These are phyloP conservation scores for Cyclostephanos tholiformis DNA, from an alignment of 108 stramenopile species.

Conservation along the genomic window DNA sequence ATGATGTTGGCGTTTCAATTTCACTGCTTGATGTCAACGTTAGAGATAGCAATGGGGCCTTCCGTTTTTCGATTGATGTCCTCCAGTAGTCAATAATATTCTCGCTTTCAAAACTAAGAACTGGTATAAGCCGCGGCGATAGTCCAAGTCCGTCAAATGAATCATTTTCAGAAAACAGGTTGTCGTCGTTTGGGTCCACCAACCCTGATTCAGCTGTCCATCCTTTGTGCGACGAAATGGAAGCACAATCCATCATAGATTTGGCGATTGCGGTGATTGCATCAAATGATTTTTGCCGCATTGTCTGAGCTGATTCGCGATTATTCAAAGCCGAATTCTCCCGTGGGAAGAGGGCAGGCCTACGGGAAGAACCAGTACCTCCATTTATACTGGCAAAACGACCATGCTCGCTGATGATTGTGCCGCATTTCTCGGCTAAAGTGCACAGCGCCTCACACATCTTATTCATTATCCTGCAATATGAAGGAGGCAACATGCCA, in stretches of 20 bases:
- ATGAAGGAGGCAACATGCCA: conserved; percentile 50
- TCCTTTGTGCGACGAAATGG: conserved; percentile 10
- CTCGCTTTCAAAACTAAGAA: conserved; percentile 26
- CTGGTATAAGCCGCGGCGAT: conserved; percentile 35
- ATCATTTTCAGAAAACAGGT: conserved; percentile 18
- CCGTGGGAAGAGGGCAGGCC: conserved; percentile 15
- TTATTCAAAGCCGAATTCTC: conserved; percentile 44
- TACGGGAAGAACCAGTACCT: conserved; percentile 28
- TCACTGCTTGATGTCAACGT: conserved; percentile 16
- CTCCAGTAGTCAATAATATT: conserved; percentile 68
- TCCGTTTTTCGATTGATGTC: conserved; percentile 54
- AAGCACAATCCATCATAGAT: conserved; percentile 55
- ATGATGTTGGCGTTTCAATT: conserved; percentile 18
- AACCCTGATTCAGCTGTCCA: conserved; percentile 39
- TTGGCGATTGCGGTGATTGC: conserved; percentile 66
- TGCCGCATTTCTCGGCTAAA: conserved; percentile 73
- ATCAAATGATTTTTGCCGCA: conserved; percentile 75
- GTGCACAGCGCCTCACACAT: conserved; percentile 71
- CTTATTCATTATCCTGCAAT: conserved; percentile 72
- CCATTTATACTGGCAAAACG: conserved; percentile 42
- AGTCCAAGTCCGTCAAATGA: conserved; percentile 23
- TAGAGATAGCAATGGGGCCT: conserved; percentile 40
- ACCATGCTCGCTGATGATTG: conserved; percentile 74
- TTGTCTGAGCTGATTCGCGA: conserved; percentile 63
- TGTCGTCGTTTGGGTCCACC: not conserved